Evolutionary conservation across 306 rosid species (phyloP), one percentile per base, ranked within the genome.

Genomic region (Ammopiptanthus mongolicus): DNA sequence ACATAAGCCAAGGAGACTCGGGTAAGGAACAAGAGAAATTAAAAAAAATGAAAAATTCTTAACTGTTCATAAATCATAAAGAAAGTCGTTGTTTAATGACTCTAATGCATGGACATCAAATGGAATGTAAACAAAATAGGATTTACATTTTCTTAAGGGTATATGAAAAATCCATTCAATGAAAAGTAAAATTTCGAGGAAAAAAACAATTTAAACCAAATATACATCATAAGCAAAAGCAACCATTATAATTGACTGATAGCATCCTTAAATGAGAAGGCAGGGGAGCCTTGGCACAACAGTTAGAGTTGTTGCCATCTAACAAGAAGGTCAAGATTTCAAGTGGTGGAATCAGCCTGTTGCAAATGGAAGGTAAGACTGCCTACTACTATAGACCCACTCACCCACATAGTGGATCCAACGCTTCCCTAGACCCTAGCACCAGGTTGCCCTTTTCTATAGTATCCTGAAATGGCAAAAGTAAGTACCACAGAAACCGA

Each of bases 1-100:
- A 37, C 19, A 10, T 4, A 29, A 60, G 52, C 42, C 42, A 48
- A 17, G 21, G 31, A 67, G 56, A 69, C 69, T 18, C 23, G 10
- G n/a, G 55, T 53, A 73, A 61, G 77, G 33, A 79, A 56, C 46
- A 63, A 83, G 69, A 69, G 61, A 31, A 69, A 56, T 28, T 46
- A 37, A 59, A 29, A 21, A 2, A 34, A 4, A 21, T 13, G 42
- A 69, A 10, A 60, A 52, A 37, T 25, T 60, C 53, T 18, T 2
- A 61, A 53, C 28, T 1, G 34, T 46, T n/a, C n/a, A 25, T 25
- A 25, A 25, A 1, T 64, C 46, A 15, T 22, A n/a, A 12, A 55
- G 25, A 53, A 46, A 1, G 0, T 12, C 58, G 50, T 57, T 6
- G 34, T 74, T 74, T 29, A 6, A 1, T 17, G 36, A 15, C 1